phyloP scores from a whole-genome alignment of 345 rosid species.

The Noccaea caerulescens region DNA sequence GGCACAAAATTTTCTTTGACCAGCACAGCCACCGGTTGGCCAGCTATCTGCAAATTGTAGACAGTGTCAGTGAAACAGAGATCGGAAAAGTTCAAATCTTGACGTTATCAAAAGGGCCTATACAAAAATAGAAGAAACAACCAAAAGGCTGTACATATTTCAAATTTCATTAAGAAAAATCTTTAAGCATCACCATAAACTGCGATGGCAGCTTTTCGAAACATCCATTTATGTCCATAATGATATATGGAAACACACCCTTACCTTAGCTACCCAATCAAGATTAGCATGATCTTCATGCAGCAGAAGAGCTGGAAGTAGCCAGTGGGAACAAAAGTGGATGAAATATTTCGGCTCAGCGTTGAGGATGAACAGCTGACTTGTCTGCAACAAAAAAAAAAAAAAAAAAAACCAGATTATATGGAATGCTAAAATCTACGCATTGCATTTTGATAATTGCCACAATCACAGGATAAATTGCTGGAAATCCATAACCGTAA shows the following conservation, averaged over 20 bases:
- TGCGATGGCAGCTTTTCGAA: slow-evolving; percentile 9
- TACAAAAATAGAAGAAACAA: slow-evolving; percentile 7
- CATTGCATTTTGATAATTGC: slow-evolving; percentile 20
- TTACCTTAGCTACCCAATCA: slow-evolving; percentile 80
- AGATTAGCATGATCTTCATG: slow-evolving; percentile 63
- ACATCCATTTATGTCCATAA: slow-evolving; percentile 21
- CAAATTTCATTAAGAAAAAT: neutral
- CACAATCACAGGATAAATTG: slow-evolving; percentile 12
- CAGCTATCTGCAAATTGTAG: slow-evolving; percentile 62
- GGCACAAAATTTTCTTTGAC: slow-evolving; percentile 80
- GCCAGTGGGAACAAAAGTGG: slow-evolving; percentile 84
- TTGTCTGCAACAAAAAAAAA: slow-evolving; percentile 54
- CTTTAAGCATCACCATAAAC: slow-evolving; percentile 9
- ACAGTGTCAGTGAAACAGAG: slow-evolving; percentile 14
- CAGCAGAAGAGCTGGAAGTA: slow-evolving; percentile 82
- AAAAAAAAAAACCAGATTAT: slow-evolving; percentile 28
- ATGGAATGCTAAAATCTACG: slow-evolving; percentile 21
- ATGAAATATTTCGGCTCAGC: slow-evolving; percentile 75
- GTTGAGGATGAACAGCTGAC: slow-evolving; percentile 64
- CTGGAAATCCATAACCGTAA: slow-evolving; percentile 13
- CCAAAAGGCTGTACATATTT: slow-evolving; percentile 10
- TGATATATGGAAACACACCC: slow-evolving; percentile 27
- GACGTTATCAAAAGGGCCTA: slow-evolving; percentile 16
- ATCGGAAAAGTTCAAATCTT: neutral
- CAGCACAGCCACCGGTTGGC: slow-evolving; percentile 61